Evolutionary conservation across 441 rosid species (phyloP).

Genomic region (Eutrema salsugineum): DNA sequence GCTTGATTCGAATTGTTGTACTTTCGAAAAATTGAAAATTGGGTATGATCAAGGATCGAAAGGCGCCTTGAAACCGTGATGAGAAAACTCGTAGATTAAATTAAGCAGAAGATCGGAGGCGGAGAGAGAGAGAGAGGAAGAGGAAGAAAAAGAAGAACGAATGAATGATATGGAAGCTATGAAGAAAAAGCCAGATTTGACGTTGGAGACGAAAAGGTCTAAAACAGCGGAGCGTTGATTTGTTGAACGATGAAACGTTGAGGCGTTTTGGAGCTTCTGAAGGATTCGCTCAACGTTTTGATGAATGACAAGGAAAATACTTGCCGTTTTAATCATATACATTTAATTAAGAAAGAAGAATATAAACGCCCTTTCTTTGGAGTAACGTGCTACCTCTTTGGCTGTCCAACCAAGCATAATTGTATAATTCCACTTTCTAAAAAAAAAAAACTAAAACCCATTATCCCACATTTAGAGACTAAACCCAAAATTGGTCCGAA

Average conservation of each 20-base stretch:
- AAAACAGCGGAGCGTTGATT: constrained; percentile 5
- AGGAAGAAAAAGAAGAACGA: neutral
- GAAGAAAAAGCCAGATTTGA: constrained; percentile 18
- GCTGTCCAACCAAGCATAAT: too few species aligned
- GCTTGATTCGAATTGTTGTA: neutral
- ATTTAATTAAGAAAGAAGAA: too few species aligned
- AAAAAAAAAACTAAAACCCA: too few species aligned
- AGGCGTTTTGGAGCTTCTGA: neutral
- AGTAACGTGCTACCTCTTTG: too few species aligned
- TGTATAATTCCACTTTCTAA: too few species aligned
- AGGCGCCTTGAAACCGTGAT: neutral
- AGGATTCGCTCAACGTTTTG: neutral
- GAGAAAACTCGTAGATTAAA: neutral
- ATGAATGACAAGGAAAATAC: too few species aligned
- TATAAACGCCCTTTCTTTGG: too few species aligned
- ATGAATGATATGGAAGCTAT: neutral
- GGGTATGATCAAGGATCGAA: neutral
- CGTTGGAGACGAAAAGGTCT: constrained; percentile 17
- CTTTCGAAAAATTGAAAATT: neutral
- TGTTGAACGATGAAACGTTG: neutral
- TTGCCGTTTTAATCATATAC: too few species aligned
- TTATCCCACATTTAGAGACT: too few species aligned
- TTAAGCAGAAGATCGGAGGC: neutral
- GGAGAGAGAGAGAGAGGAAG: neutral
- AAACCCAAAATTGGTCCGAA: too few species aligned